phyloP scores from a whole-genome alignment of 768 basidiomycete species.

The Mycena rosella region DNA sequence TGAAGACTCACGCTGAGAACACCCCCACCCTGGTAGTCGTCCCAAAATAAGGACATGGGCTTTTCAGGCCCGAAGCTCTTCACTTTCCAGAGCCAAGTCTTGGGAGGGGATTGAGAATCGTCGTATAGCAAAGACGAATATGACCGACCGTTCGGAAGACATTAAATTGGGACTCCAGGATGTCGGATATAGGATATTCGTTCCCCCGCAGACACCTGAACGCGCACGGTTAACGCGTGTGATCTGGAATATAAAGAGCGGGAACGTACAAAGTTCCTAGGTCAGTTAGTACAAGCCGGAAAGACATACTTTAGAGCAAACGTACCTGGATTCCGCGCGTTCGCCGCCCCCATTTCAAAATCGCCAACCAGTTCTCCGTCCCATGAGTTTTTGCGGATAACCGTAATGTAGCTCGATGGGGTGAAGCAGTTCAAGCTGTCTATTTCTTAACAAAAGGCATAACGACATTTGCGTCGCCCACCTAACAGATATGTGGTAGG shows the following conservation, averaged over 20 bases:
- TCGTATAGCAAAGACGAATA: constrained; percentile 13
- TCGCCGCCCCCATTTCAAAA: constrained; percentile 54
- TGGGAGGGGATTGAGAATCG: constrained; percentile 8
- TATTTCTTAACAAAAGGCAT: constrained; percentile 7
- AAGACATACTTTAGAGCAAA: no score
- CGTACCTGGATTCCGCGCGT: constrained; percentile 3
- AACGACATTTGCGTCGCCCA: not conserved
- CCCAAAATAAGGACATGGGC: constrained; percentile 48
- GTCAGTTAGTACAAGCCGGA: no score
- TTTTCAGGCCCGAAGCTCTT: constrained; percentile 41
- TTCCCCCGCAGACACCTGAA: constrained; percentile 54
- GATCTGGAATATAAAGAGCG: no score
- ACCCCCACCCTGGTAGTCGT: constrained; percentile 48
- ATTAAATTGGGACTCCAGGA: constrained; percentile 48
- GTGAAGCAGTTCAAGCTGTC: constrained; percentile 61
- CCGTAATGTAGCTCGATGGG: constrained; percentile 61
- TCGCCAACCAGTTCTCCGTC: constrained; percentile 61
- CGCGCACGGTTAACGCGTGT: no score
- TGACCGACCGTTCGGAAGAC: constrained; percentile 50
- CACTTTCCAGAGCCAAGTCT: constrained; percentile 55
- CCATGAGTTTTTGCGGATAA: constrained; percentile 54
- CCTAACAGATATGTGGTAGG: constrained; percentile 59
- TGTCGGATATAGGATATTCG: constrained; percentile 52
- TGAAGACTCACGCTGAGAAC: constrained; percentile 43
- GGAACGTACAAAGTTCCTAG: no score